Conservation (phyloP, 495 filamentous ascomycete genomes). For the Tetracladium marchalianum region DNA sequence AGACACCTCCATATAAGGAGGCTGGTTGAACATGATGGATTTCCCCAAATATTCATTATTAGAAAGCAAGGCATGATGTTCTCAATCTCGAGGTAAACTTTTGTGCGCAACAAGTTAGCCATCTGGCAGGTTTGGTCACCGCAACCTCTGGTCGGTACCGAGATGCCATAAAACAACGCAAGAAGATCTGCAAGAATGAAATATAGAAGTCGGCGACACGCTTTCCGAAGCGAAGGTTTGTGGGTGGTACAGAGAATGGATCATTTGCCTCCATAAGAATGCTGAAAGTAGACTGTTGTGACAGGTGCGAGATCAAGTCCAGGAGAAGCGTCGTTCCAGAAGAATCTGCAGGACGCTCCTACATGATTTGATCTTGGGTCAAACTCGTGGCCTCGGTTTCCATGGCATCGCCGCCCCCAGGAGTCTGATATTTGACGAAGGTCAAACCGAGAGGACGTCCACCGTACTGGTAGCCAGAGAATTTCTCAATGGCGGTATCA, state of each 20-base stretch:
- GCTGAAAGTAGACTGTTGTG: slow-evolving; percentile 1
- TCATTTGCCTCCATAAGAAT: not conserved
- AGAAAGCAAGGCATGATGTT: not conserved
- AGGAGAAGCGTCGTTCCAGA: not conserved
- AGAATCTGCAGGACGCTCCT: slow-evolving; percentile 15
- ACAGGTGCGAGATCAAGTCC: not conserved
- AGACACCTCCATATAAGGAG: too few relatives aligned
- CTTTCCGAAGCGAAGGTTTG: slow-evolving; percentile 1
- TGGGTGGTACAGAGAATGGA: slow-evolving; percentile 7
- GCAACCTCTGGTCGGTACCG: too few relatives aligned
- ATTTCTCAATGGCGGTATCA: slow-evolving; percentile 91
- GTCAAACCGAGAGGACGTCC: slow-evolving; percentile 86
- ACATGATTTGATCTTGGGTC: slow-evolving; percentile 99
- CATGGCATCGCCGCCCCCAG: slow-evolving; percentile 60
- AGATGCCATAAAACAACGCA: too few relatives aligned
- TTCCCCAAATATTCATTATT: too few relatives aligned
- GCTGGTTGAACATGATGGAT: too few relatives aligned
- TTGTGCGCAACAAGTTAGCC: slow-evolving; percentile 6
- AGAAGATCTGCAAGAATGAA: not conserved
- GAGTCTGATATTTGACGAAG: slow-evolving; percentile 81
- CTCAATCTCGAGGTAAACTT: slow-evolving; percentile 10
- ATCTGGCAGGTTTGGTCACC: too few relatives aligned
- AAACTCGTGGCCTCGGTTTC: slow-evolving; percentile 70
- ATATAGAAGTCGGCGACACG: slow-evolving; percentile 1
- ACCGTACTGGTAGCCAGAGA: slow-evolving; percentile 95